Conservation (phyloP, 2,329 filamentous ascomycete genomes). For the Fusarium sp. region DNA sequence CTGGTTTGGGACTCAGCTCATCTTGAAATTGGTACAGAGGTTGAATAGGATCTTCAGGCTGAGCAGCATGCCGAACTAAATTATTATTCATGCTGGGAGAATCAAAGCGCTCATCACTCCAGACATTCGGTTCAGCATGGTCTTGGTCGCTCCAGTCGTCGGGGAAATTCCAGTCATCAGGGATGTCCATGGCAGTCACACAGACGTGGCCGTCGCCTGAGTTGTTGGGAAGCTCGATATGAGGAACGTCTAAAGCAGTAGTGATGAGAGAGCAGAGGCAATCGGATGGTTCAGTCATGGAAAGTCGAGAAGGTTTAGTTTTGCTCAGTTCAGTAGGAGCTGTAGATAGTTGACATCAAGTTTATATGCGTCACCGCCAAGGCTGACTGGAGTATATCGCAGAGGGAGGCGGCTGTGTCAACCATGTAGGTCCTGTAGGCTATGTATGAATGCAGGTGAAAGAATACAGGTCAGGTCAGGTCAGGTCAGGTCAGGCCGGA, state of each 20-base stretch:
- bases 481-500: neutral
- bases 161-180: slow-evolving; percentile 8
- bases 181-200: slow-evolving; percentile 14
- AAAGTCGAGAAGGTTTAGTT: neutral
- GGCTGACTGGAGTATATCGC: slow-evolving; percentile 9
- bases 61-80: neutral
- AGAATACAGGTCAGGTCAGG: neutral
- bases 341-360: neutral
- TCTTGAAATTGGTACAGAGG: neutral
- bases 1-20: neutral
- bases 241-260: neutral
- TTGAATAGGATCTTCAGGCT: neutral
- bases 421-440: neutral
- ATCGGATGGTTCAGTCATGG: neutral
- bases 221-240: neutral
- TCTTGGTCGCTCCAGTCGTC: slow-evolving; percentile 3
- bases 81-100: neutral
- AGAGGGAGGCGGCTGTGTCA: slow-evolving; percentile 8
- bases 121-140: neutral
- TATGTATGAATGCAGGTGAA: neutral
- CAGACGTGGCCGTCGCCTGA: neutral
- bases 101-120: neutral
- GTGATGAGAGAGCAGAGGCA: slow-evolving; percentile 1
- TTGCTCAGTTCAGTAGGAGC: neutral
- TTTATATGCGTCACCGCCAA: neutral